phyloP scores from a whole-genome alignment of 768 basidiomycete species.

The Russula sp. region DNA sequence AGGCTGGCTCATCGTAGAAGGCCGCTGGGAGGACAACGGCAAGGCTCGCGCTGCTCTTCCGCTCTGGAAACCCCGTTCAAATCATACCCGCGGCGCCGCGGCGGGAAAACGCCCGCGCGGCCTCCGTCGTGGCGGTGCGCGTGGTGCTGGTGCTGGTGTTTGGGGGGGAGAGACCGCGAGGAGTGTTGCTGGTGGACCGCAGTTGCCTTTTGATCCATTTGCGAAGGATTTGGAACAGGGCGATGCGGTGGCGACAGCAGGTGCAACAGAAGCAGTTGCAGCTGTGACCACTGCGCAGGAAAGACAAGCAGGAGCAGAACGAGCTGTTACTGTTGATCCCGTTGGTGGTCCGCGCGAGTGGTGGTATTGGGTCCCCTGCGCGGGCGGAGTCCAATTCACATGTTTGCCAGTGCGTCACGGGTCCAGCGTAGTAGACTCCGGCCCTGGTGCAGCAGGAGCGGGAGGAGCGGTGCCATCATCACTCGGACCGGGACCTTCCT shows the following conservation, averaged over 20 bases:
- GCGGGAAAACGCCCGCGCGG: conserved; percentile 3
- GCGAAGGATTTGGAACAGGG: conserved; percentile 21
- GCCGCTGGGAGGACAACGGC: conserved; percentile 43
- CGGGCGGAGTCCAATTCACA: neutral
- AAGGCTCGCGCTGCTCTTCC: conserved; percentile 43
- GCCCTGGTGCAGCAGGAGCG: too few species aligned
- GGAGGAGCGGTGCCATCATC: too few species aligned
- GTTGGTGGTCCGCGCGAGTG: neutral
- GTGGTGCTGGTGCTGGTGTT: neutral
- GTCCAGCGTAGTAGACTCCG: neutral
- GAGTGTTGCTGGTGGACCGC: conserved; percentile 2
- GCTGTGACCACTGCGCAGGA: neutral
- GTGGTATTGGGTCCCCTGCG: neutral
- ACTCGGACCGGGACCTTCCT: conserved; percentile 35
- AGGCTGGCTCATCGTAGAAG: conserved; percentile 55
- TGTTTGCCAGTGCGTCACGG: conserved; percentile 2
- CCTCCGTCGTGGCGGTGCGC: too few species aligned
- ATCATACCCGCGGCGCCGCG: neutral
- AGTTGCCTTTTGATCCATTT: conserved; percentile 10
- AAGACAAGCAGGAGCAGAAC: conserved; percentile 32
- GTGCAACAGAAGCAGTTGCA: neutral
- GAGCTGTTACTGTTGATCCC: conserved; percentile 30
- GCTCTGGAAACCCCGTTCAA: conserved; percentile 25
- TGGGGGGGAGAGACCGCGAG: neutral
- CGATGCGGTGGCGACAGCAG: conserved; percentile 14